A percentile compares a stretch with the other conserved stretches of the same genome.
These are phyloP conservation scores for Pelargonium australe DNA, from an alignment of 441 rosid species.

Conservation along the genomic window DNA sequence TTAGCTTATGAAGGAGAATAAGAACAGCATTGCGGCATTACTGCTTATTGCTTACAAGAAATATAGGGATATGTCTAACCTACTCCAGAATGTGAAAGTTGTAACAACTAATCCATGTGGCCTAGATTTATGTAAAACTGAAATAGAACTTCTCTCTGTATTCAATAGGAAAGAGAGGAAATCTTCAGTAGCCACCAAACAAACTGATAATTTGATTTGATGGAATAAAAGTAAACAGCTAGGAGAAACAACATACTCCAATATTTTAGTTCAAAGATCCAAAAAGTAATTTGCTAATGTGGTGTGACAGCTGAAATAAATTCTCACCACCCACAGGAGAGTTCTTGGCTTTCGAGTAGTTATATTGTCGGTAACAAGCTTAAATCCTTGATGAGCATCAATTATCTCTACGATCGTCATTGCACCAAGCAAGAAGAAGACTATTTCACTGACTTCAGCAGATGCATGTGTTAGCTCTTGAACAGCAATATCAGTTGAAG, in stretches of 20 bases:
- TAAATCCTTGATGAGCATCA: constrained; percentile 98
- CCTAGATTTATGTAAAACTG: too few relatives aligned
- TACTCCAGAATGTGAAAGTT: too few relatives aligned
- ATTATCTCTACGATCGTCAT: constrained; percentile 96
- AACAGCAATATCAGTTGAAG: constrained; percentile 84
- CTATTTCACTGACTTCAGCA: constrained; percentile 90
- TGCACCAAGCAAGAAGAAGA: constrained; percentile 92
- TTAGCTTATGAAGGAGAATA: too few relatives aligned
- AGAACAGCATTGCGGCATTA: too few relatives aligned
- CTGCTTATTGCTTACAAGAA: too few relatives aligned
- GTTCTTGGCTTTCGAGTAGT: constrained; percentile 77
- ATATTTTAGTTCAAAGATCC: not conserved
- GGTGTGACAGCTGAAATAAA: constrained; percentile 18
- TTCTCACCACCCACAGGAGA: constrained; percentile 82
- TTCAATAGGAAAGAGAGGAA: too few relatives aligned
- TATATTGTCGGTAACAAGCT: constrained; percentile 89
- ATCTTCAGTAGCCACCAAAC: not conserved
- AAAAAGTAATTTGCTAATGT: constrained; percentile 8
- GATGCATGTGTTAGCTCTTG: constrained; percentile 78
- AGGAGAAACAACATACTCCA: not conserved
- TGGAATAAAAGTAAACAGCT: not conserved
- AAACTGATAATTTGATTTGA: not conserved
- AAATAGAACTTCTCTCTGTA: too few relatives aligned
- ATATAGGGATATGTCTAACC: too few relatives aligned
- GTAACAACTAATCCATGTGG: too few relatives aligned